phyloP scores from a whole-genome alignment of 2,329 filamentous ascomycete species.

The Chaetothyriales sp. region DNA sequence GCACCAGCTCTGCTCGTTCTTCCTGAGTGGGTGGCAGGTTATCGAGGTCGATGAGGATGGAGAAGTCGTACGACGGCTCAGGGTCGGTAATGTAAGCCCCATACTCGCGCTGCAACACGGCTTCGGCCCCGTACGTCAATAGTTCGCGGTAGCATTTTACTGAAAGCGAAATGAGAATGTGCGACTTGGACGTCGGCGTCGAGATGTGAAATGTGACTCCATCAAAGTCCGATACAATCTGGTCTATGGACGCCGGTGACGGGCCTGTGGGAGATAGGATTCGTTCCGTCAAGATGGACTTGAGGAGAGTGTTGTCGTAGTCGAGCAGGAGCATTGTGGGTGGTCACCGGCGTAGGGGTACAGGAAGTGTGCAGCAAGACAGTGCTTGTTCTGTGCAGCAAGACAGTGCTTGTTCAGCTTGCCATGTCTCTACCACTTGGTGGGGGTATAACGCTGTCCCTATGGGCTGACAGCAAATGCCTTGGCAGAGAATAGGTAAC shows the following conservation, averaged over 20 bases:
- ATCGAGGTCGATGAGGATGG: slow-evolving; percentile 76
- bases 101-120: slow-evolving; percentile 88
- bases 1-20: slow-evolving; percentile 69
- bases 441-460: neutral
- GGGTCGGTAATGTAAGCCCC: slow-evolving; percentile 75
- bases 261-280: slow-evolving; percentile 51
- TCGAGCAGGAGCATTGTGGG: slow-evolving; percentile 73
- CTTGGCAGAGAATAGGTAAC: too few species aligned
- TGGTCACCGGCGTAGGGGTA: neutral
- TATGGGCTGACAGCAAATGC: too few species aligned
- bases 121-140: slow-evolving; percentile 78
- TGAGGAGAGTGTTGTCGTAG: slow-evolving; percentile 96
- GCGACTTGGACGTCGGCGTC: slow-evolving; percentile 81
- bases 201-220: slow-evolving; percentile 98
- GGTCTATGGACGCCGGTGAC: slow-evolving; percentile 75
- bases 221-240: slow-evolving; percentile 97
- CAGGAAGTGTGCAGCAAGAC: neutral
- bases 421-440: neutral
- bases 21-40: slow-evolving; percentile 72
- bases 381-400: too few species aligned
- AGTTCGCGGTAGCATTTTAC: slow-evolving; percentile 92
- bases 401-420: neutral
- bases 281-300: slow-evolving; percentile 86
- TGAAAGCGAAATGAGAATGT: slow-evolving; percentile 86
- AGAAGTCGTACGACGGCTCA: slow-evolving; percentile 92